Evolutionary conservation across 163 green algal species (phyloP).

Genomic region (Chlamydomonas reinhardtii): DNA sequence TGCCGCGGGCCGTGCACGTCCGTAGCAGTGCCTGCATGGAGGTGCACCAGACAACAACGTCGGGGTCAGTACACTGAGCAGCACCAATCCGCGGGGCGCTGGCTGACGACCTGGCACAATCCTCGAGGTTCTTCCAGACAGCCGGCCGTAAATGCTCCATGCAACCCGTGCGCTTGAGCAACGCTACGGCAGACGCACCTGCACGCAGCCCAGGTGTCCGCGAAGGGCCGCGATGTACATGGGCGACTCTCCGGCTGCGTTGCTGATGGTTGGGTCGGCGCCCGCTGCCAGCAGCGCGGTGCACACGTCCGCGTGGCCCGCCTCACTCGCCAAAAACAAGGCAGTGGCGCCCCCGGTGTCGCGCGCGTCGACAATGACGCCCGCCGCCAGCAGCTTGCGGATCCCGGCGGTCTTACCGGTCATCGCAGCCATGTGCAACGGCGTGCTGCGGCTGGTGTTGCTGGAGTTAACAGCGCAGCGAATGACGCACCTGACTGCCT

Average conservation of each 20-base stretch:
- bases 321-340: constrained; percentile 80
- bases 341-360: constrained; percentile 78
- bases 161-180: no score
- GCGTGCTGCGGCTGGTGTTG: constrained; percentile 63
- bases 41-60: no score
- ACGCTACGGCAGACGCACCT: no score
- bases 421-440: constrained; percentile 76
- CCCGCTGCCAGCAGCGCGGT: constrained; percentile 72
- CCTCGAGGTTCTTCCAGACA: no score
- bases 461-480: constrained; percentile 78
- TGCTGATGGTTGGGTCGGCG: constrained; percentile 53
- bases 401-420: no score
- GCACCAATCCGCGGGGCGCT: no score
- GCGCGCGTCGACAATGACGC: constrained; percentile 57
- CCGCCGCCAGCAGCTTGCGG: constrained; percentile 69
- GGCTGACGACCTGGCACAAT: no score
- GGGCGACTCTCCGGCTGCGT: constrained; percentile 72
- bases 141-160: no score
- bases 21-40: constrained; percentile 64
- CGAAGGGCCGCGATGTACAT: constrained; percentile 86
- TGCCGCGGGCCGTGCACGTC: constrained; percentile 50
- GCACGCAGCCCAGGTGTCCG: constrained; percentile 72
- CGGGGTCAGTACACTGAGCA: no score
- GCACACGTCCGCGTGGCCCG: constrained; percentile 58
- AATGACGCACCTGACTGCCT: constrained; percentile 50